Base-by-base conservation (phyloP, 2,329 filamentous ascomycete genomes). In the Ophiostoma perfectum region DNA sequence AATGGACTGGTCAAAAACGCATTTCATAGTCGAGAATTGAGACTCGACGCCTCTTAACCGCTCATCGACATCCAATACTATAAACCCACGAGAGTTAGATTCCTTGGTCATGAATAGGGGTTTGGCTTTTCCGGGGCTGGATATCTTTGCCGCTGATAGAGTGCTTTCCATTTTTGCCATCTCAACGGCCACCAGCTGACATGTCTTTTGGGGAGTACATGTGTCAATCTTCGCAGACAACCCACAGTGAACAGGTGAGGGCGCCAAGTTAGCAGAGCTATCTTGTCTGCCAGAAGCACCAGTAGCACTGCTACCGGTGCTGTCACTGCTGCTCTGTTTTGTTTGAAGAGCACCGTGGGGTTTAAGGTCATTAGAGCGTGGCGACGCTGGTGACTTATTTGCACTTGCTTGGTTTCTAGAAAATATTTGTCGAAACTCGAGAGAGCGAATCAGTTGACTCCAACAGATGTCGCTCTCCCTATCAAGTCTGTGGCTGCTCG, bases 1-100 rank as follows among this genome's bases (percentile, higher is more conserved):
- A 11, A 89, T 83, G 36, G 90, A 88, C 44, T 84, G 84, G 69
- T 87, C 87, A 75, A 97, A 87, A 71, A 90, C 88, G 69, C 89
- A 84, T 74, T 90, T 89, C 71, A 98, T 82, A 70, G 84, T 82
- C 64, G 85, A 83, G 75, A 92, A 92, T 74, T 94, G 84, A 18
- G 83, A 81, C 74, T 96, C 91, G 79, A 97, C 89, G 70, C 88
- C 85, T 71, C 88, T 88, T 73, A 97, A 84, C 72, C 89, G 87
- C 70, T 86, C 86, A 73, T 93, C 89, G 72, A 93, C 87, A 76
- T 97, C 92, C 84, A 90, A 94, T 74, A 85, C 90, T 91, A 84
- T 72, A 78, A 81, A 86, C 45, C 76, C 78, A 74, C 81, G 83
- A 72, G 85, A 80, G 83, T 91, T 89, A 88, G 93, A 92, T 82